phyloP scores from a whole-genome alignment of 2,329 filamentous ascomycete species.

The Pseudohalonectria lignicola region DNA sequence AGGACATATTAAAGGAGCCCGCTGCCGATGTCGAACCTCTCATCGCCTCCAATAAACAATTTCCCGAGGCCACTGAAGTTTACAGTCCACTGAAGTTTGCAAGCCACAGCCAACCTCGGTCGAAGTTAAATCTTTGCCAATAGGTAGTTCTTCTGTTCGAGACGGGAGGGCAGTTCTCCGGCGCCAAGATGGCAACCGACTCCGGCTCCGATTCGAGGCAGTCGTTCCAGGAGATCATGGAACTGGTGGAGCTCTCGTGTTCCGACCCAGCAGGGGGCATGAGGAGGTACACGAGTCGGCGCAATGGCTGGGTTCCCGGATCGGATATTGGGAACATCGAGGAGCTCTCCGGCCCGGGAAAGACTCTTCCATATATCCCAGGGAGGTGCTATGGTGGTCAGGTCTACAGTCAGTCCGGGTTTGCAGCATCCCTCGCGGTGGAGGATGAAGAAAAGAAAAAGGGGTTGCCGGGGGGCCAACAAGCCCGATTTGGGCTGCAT shows the following conservation, averaged over 20 bases:
- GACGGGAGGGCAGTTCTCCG: no score
- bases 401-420: constrained; percentile 29
- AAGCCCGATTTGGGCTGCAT: constrained; percentile 22
- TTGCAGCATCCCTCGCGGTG: constrained; percentile 23
- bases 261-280: constrained; percentile 7
- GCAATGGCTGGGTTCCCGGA: constrained; percentile 20
- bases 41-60: no score
- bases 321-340: constrained; percentile 13
- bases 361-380: constrained; percentile 5
- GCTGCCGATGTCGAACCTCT: no score
- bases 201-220: constrained; percentile 11
- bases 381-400: constrained; percentile 28
- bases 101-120: no score
- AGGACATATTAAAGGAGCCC: no score
- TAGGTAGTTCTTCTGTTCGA: no score
- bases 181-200: constrained; percentile 4
- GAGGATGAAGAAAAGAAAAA: constrained; percentile 14
- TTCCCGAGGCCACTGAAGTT: no score
- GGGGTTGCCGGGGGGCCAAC: constrained; percentile 5
- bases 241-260: constrained; percentile 17
- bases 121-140: no score
- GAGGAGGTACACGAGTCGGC: constrained; percentile 22
- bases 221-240: constrained; percentile 23
- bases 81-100: no score
- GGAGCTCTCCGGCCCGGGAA: constrained; percentile 2